Base-by-base conservation (phyloP, 805 yeast genomes). In the Kluyveromyces starmeri region DNA sequence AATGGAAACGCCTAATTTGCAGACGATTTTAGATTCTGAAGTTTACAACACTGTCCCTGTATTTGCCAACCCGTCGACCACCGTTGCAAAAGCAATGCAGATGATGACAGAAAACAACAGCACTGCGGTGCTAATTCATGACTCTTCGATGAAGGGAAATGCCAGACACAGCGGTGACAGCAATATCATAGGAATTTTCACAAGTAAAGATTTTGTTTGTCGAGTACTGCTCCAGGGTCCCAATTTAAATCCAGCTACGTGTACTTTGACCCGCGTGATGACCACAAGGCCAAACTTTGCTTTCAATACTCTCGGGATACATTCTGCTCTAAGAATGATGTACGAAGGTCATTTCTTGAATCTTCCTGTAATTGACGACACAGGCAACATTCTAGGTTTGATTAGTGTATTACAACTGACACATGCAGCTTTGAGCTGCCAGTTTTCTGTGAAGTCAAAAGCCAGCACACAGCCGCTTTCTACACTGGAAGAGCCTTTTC, bases 221-320 rank as follows among this genome's bases (percentile, higher is more conserved):
- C 46, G 70, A 27, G 71, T 65, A 0, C 38, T 67, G 14, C 62
- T 9, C 13, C 24, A 34, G 9, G 40, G 68, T 1, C 47, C 50
- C 28, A 51, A 50, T 4, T 47, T 59, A 22, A 62, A 67, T 43
- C 61, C 69, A 0, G 40, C 37, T 10, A 46, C 50, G 3, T 60
- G 66, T 8, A 61, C 61, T 5, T 62, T 67, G 17, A 64, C 64
- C 2, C 47, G 70, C 27, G 64, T 66, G 1, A 59, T 67, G 58
- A 67, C 72, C 0, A 59, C 69, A 3, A 63, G 62, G 33, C 73
- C 73, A 0, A 65, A 65, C 34, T 66, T 62, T 55, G 72, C 71
- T 1, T 56, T 50, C 18, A 60, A 55, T 20, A 40, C 50, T 9
- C 45, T 62, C 41, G 61, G 59, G 2, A 61, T 67, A n/a, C 63